Percentiles rank a stretch among this genome's conserved stretches.
Conservation (phyloP, 2,329 filamentous ascomycete species). For the Emmonsiellopsis sp. region DNA sequence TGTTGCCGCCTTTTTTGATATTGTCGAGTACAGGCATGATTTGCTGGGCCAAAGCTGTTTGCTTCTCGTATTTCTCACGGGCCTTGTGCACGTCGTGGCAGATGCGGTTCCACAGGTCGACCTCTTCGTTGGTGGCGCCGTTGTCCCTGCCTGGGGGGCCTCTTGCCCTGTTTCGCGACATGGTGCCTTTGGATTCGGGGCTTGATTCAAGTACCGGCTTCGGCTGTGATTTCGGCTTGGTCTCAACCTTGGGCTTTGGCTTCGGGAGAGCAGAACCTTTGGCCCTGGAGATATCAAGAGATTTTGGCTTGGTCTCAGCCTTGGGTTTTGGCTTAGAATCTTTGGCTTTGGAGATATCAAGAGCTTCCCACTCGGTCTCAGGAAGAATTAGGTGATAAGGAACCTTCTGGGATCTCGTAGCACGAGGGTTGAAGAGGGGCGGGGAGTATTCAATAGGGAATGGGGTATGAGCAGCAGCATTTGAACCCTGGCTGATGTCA, state of each 20-base stretch:
- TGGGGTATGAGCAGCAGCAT: too few relatives aligned
- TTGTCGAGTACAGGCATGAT: conserved; percentile 36
- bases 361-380: conserved; percentile 19
- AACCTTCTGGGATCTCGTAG: too few relatives aligned
- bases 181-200: conserved; percentile 10
- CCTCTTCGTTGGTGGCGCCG: conserved; percentile 35
- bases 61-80: conserved; percentile 36
- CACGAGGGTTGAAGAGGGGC: too few relatives aligned
- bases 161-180: conserved; percentile 36
- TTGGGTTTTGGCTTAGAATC: not conserved
- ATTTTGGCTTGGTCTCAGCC: not conserved
- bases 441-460: too few relatives aligned
- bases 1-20: conserved; percentile 32
- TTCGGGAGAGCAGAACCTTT: not conserved
- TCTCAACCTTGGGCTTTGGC: not conserved
- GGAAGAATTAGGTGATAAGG: not conserved
- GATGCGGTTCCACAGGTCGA: conserved; percentile 38
- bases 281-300: too few relatives aligned
- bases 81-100: conserved; percentile 34
- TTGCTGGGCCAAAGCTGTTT: conserved; percentile 29
- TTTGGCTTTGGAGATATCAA: conserved; percentile 15
- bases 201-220: not conserved
- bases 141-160: conserved; percentile 32
- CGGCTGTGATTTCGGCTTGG: not conserved
- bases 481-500: too few relatives aligned